Base-by-base conservation (phyloP, 2,329 filamentous ascomycete species). In the Pezicula radicicola region DNA sequence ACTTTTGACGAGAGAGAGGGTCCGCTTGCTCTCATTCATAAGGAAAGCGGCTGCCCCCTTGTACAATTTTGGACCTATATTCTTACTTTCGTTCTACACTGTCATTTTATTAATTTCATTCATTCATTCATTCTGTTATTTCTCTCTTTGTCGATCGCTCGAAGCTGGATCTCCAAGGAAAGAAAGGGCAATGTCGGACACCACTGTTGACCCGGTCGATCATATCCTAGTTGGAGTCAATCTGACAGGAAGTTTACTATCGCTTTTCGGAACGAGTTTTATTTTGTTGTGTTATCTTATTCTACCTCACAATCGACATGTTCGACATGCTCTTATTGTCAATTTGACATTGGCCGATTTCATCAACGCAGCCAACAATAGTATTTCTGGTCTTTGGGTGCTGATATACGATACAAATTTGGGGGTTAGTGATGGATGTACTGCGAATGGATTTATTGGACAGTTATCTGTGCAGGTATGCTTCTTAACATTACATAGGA, bases 391-490 rank as follows among this genome's bases (percentile, higher is more conserved):
- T 4, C 21, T 45, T 12, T 45, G 42, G 42, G 42, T 45, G 13
- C 6, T 30, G 19, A 8, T 13, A 45, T 30, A 45, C n/a, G 6
- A 45, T 10, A 30, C 2, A 18, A 30, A 27, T 30, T 16, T 45
- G 27, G 12, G n/a, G 1, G 19, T 21, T 15, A 30, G 42, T 33
- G 10, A 21, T 28, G 21, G 21, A 30, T 45, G 42, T 16, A 45
- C 42, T 6, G 42, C 21, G 9, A 45, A 45, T 45, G 42, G 42
- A 5, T 45, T 45, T 21, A 45, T 45, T 28, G 42, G 42, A 12
- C 42, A 45, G 27, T 16, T 45, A 16, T 45, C 42, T 16, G 42
- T 45, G n/a, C 42, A 45, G 42, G 42, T 45, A 45, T 21, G 42
- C 4, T 18, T 28, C 10, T 6, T 15, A n/a, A 15, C 1, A 30